Evolutionary conservation across 768 basidiomycete species (phyloP), one percentile per base, ranked within the genome.

Genomic region (Ephemerocybe angulata): DNA sequence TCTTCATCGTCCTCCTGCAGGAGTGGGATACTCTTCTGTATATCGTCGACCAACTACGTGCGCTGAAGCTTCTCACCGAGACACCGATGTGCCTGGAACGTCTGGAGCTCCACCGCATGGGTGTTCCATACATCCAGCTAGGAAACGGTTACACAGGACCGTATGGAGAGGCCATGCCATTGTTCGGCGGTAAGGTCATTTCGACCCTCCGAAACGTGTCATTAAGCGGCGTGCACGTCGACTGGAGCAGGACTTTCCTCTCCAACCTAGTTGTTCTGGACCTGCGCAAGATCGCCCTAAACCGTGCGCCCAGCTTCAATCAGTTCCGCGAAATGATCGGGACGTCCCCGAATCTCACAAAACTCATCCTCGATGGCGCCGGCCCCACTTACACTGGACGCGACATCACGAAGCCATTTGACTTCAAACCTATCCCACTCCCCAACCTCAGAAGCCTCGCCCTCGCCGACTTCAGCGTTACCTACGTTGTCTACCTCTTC

Each of bases 21-120:
- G 70, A 75, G 50, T 83, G 83, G 82, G 76, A 80, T 30, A 74
- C 82, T 10, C 73, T 77, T 2, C 70, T 83, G 15, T 69, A 73
- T 3, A 70, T 83, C 50, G 65, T 88, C 54, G 73, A 82, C 50
- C 77, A 73, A 56, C 67, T 89, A 49, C 69, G 70, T 50, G 55
- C 62, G 3, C 70, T 72, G 2, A 74, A 72, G 7, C 60, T 59
- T n/a, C n/a, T n/a, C 27, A 55, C 66, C 11, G 68, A 71, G 3
- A 56, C 62, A 25, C 67, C 75, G 17, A 72, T 80, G 57, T 70
- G 68, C 37, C 64, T 90, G n/a, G 76, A 85, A 58, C 81, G 81
- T 27, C 69, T 89, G 58, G 87, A 88, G 67, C 66, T 90, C 25
- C 85, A 87, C 66, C 81, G 85, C 29, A 69, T 72, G 13, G 82